Evolutionary conservation across 495 filamentous ascomycete species (phyloP).

Genomic region (Cercophora samala): DNA sequence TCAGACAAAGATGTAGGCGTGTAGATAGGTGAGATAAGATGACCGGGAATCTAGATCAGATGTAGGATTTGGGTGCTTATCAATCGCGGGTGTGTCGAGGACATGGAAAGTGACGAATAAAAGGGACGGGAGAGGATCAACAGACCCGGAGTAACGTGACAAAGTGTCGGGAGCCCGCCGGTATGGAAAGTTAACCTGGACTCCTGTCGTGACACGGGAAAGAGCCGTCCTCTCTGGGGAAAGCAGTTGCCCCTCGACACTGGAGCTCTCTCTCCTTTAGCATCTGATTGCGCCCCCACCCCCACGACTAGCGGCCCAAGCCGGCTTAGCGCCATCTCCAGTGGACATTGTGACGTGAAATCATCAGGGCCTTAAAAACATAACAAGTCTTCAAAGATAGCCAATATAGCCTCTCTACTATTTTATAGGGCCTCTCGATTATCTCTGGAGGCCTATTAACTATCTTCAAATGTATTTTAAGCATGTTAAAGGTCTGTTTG

Average conservation of each 20-base stretch:
- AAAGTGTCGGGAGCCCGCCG: not conserved
- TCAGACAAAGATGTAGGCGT: not conserved
- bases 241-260: conserved; percentile 1
- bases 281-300: conserved; percentile 4
- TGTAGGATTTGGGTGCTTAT: not conserved
- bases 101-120: not conserved
- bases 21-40: not conserved
- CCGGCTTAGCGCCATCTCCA: not conserved
- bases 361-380: too few species aligned
- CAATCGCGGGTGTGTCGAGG: not conserved
- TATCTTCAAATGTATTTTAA: too few species aligned
- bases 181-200: not conserved
- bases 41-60: conserved; percentile 7
- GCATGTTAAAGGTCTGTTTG: too few species aligned
- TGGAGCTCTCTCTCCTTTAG: not conserved
- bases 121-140: not conserved
- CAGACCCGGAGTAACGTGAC: not conserved
- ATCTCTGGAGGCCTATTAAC: too few species aligned
- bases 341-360: too few species aligned
- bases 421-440: too few species aligned
- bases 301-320: not conserved
- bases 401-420: too few species aligned
- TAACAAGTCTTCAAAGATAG: too few species aligned
- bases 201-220: conserved; percentile 4
- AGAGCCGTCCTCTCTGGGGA: not conserved